phyloP scores from a whole-genome alignment of 2,329 filamentous ascomycete genomes.

The Stemphylium lycopersici region DNA sequence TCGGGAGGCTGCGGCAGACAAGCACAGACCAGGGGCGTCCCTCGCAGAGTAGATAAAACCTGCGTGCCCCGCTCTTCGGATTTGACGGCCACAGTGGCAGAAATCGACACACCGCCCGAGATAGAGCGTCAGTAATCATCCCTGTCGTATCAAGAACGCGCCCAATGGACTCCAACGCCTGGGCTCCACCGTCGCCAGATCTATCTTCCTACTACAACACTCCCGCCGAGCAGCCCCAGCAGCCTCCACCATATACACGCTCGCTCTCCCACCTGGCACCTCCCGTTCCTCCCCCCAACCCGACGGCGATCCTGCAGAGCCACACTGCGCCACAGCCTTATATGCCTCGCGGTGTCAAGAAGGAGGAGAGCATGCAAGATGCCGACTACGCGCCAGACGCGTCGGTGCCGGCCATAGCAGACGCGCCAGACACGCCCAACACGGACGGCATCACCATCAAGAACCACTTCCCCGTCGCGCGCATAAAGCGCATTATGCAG shows the following conservation, averaged over 20 bases:
- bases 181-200: conserved; percentile 52
- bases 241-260: conserved; percentile 47
- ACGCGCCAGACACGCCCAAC: conserved; percentile 32
- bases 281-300: conserved; percentile 30
- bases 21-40: not conserved
- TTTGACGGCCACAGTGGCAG: conserved; percentile 25
- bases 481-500: conserved; percentile 99
- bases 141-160: not conserved
- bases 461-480: conserved; percentile 95
- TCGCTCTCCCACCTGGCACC: conserved; percentile 39
- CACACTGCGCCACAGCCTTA: conserved; percentile 18
- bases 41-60: conserved; percentile 17
- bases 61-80: conserved; percentile 16
- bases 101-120: conserved; percentile 10
- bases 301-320: conserved; percentile 29
- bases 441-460: conserved; percentile 73
- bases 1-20: conserved; percentile 5
- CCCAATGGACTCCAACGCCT: conserved; percentile 41
- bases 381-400: conserved; percentile 47
- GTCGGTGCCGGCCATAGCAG: conserved; percentile 30
- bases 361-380: conserved; percentile 42
- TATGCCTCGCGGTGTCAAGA: conserved; percentile 39
- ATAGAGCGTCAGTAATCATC: too few species aligned
- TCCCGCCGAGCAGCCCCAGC: conserved; percentile 47
- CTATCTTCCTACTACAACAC: conserved; percentile 54